phyloP scores from a whole-genome alignment of 345 rosid genomes.

The Erysimum cheiranthoides region DNA sequence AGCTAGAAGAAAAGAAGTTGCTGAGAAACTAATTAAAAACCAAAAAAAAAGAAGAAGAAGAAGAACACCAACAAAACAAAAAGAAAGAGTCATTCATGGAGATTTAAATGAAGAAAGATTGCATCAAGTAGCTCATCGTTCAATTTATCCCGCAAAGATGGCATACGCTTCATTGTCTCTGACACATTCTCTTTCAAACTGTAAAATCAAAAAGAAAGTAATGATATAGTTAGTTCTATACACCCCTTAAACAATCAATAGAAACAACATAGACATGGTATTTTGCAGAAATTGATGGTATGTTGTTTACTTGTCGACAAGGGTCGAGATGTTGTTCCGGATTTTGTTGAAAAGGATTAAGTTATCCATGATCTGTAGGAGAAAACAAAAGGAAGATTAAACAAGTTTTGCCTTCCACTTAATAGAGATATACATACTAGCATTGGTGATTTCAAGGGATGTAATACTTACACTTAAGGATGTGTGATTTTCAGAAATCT shows the following conservation, averaged over 20 bases:
- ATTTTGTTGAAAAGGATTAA: constrained; percentile 49
- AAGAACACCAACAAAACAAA: background rate
- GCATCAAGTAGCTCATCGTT: constrained; percentile 57
- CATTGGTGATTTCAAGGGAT: background rate
- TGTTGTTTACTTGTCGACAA: constrained; percentile 52
- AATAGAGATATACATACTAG: background rate
- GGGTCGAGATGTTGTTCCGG: constrained; percentile 47
- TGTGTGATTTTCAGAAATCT: constrained; percentile 63
- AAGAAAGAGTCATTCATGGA: constrained; percentile 32
- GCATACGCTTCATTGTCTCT: constrained; percentile 81
- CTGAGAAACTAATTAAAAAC: background rate
- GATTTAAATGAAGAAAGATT: constrained; percentile 49
- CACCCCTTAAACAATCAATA: background rate
- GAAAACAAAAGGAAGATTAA: background rate
- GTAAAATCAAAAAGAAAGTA: constrained; percentile 33
- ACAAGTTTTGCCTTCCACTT: background rate
- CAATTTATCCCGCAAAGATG: constrained; percentile 60
- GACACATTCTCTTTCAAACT: constrained; percentile 60
- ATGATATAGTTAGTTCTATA: background rate
- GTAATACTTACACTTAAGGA: constrained; percentile 50
- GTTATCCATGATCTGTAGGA: constrained; percentile 53
- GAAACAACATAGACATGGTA: constrained; percentile 5
- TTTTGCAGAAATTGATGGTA: background rate
- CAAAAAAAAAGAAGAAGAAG: constrained; percentile 6
- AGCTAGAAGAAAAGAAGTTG: too few relatives aligned